Evolutionary conservation across 129 eudicot species (phyloP).

Genomic region (Centella asiatica): DNA sequence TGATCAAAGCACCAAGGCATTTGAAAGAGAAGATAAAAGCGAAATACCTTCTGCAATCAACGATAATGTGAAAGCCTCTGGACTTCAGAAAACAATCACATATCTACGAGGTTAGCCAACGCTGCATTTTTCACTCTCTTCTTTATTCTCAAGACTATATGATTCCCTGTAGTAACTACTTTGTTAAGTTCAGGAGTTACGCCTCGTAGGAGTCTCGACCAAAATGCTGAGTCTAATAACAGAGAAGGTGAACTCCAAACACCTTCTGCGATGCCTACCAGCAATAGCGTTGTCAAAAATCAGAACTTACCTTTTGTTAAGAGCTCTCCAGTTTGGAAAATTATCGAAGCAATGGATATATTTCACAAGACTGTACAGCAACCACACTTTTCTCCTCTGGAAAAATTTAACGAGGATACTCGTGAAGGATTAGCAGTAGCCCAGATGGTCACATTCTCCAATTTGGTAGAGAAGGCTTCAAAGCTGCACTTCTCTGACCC

Average conservation of each 20-base stretch:
- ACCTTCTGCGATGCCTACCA: neutral
- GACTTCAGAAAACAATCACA: too few species aligned
- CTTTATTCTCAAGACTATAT: too few species aligned
- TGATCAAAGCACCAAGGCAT: too few species aligned
- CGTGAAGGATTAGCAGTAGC: slow-evolving; percentile 44
- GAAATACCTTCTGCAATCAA: too few species aligned
- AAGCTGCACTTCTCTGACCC: slow-evolving; percentile 23
- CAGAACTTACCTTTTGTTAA: slow-evolving; percentile 28
- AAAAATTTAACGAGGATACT: slow-evolving; percentile 6
- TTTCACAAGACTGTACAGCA: slow-evolving; percentile 18
- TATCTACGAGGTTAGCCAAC: too few species aligned
- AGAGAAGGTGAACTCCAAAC: neutral
- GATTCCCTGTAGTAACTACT: too few species aligned
- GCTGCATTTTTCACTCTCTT: too few species aligned
- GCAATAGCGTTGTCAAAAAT: slow-evolving; percentile 11
- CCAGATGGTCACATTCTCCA: slow-evolving; percentile 26
- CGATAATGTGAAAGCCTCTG: too few species aligned
- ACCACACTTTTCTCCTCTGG: slow-evolving; percentile 32
- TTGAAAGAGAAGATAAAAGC: too few species aligned
- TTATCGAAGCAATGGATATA: slow-evolving; percentile 21
- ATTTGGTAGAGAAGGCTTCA: slow-evolving; percentile 15
- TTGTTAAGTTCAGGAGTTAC: neutral
- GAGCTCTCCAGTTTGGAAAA: slow-evolving; percentile 33
- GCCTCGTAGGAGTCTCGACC: neutral
- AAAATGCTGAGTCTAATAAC: neutral